Percentiles rank a stretch among this genome's conserved stretches.
Evolutionary conservation across 1,139 yeast species (phyloP).

Genomic region (Suhomyces bribrorum): DNA sequence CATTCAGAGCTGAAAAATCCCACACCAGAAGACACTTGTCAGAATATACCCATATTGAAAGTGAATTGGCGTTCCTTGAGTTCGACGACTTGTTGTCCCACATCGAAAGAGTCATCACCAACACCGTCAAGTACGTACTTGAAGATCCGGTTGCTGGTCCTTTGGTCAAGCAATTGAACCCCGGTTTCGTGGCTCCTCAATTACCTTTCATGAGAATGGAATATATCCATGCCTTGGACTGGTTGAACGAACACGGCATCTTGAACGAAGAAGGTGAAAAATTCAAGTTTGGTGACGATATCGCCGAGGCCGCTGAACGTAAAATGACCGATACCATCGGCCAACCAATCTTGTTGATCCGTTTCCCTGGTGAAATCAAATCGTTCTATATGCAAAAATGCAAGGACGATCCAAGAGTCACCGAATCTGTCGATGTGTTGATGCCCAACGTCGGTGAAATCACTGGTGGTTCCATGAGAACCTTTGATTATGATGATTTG

Average conservation of each 20-base stretch:
- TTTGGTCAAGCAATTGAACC: constrained; percentile 87
- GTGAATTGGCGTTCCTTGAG: constrained; percentile 82
- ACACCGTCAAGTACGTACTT: constrained; percentile 69
- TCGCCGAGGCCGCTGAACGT: constrained; percentile 99
- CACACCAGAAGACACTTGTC: constrained; percentile 98
- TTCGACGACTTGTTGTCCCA: constrained; percentile 87
- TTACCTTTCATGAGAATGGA: constrained; percentile 90
- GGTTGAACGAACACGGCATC: constrained; percentile 95
- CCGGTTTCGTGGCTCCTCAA: constrained; percentile 77
- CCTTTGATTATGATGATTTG: constrained; percentile 76
- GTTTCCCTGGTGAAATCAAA: constrained; percentile 96
- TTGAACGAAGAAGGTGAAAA: constrained; percentile 91
- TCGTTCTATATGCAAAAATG: constrained; percentile 98
- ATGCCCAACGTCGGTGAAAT: constrained; percentile 99
- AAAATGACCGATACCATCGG: constrained; percentile 96
- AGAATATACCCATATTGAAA: constrained; percentile 96
- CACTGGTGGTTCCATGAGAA: constrained; percentile 99
- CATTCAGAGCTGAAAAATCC: constrained; percentile 98
- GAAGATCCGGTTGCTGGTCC: constrained; percentile 94
- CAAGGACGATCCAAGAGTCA: constrained; percentile 85
- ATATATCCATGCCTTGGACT: constrained; percentile 85
- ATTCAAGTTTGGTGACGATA: constrained; percentile 97
- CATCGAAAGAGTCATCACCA: constrained; percentile 75
- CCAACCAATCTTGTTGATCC: constrained; percentile 84
- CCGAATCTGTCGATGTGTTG: constrained; percentile 95